Evolutionary conservation across 768 basidiomycete species (phyloP), one percentile per base, ranked within the genome.

Genomic region (Calocybe gangraenosa): DNA sequence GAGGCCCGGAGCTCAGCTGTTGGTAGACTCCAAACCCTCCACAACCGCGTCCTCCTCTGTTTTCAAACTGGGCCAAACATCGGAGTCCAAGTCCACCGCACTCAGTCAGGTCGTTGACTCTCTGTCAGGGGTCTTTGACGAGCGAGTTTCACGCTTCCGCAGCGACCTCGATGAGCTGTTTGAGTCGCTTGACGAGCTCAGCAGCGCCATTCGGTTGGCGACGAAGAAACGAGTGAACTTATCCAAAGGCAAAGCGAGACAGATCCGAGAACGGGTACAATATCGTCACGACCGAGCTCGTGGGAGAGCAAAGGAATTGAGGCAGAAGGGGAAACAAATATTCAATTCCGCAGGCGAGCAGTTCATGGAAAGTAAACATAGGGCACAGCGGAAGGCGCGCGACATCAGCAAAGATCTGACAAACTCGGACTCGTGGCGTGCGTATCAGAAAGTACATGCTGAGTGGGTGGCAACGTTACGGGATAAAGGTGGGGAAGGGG

Each of bases 101-200:
- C 52, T 76, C 45, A 71, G 72, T 50, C 58, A 71, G 45, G 54
- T 71, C 17, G 63, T 68, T 33, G 66, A 73, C 49, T 71, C 78
- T 13, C 58, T 84, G 32, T 71, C 80, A 10, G 63, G 69, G 32
- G 59, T 71, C 11, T 56, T 80, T 34, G 79, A 78, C 31, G 65
- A 68, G 10, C 58, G 74, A 18, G 56, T 70, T 1, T 65, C 72
- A 6, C 63, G 63, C n/a, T 61, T 81, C 17, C 68, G 69, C 7
- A 69, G 65, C 41, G 82, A 84, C 46, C 59, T 82, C 40, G 66
- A 72, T 17, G 82, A 83, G 50, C 65, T 84, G 15, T 58, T 77
- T 25, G 75, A 76, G 19, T 80, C 79, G 3, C 66, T 85, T 22
- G 82, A 85, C 51, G 77, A 72, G 0, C 69, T 85, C 28, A 63